A percentile compares a stretch with the other conserved stretches of the same genome.
Evolutionary conservation across 2,329 filamentous ascomycete species (phyloP).

Genomic region (Paraconiothyrium brasiliense): DNA sequence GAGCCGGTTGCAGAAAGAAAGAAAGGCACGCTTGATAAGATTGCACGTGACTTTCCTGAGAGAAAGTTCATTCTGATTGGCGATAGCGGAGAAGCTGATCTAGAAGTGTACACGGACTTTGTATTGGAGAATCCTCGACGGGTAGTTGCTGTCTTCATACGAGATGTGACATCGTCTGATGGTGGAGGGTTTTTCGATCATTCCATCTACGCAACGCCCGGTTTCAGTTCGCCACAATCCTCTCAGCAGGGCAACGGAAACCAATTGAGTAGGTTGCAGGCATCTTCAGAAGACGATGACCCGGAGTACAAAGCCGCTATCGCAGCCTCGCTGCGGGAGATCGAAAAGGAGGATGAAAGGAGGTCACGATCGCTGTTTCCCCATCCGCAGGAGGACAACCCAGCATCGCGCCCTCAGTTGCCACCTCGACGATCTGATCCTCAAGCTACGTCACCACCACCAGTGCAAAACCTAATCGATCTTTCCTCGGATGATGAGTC

Average conservation of each 20-base stretch:
- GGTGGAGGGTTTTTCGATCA: slow-evolving; percentile 81
- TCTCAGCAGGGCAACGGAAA: slow-evolving; percentile 26
- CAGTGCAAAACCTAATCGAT: slow-evolving; percentile 57
- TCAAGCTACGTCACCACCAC: slow-evolving; percentile 26
- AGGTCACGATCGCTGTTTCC: slow-evolving; percentile 45
- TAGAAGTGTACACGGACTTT: slow-evolving; percentile 97
- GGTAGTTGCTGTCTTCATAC: slow-evolving; percentile 88
- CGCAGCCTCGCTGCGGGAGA: slow-evolving; percentile 56
- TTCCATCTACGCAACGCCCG: slow-evolving; percentile 53
- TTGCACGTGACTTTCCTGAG: slow-evolving; percentile 88
- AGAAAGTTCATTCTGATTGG: slow-evolving; percentile 91
- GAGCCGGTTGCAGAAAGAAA: slow-evolving; percentile 97
- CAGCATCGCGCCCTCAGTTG: slow-evolving; percentile 44
- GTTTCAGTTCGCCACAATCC: slow-evolving; percentile 41
- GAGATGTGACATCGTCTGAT: slow-evolving; percentile 88
- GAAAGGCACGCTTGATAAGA: slow-evolving; percentile 83
- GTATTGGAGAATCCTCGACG: slow-evolving; percentile 83
- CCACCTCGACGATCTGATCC: slow-evolving; percentile 46
- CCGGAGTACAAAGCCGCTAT: slow-evolving; percentile 59
- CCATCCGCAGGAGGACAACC: slow-evolving; percentile 47
- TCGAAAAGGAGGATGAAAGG: slow-evolving; percentile 53
- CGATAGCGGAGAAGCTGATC: slow-evolving; percentile 94
- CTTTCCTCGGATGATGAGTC: slow-evolving; percentile 56
- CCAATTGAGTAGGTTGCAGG: slow-evolving; percentile 25
- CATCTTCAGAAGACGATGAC: slow-evolving; percentile 55